phyloP scores from a whole-genome alignment of 2,329 filamentous ascomycete species.

The Thermothelomyces thermophilus region DNA sequence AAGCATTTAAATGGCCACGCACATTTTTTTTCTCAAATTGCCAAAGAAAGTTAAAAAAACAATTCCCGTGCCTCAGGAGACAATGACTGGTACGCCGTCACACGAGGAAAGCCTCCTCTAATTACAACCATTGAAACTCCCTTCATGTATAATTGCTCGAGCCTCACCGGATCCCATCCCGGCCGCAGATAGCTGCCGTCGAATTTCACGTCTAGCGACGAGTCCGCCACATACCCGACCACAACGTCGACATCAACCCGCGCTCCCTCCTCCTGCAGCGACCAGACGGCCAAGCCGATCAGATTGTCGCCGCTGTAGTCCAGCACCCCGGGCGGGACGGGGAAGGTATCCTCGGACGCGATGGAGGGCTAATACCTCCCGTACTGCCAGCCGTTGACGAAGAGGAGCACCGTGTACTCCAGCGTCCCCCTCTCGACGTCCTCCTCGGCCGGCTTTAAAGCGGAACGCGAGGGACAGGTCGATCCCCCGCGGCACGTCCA shows the following conservation, averaged over 20 bases:
- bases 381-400: constrained; percentile 11
- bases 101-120: too few species aligned
- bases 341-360: constrained; percentile 1
- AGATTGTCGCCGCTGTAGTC: constrained; percentile 1
- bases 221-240: constrained; percentile 2
- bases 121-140: too few species aligned
- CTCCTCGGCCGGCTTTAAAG: not conserved
- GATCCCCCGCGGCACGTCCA: not conserved
- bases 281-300: constrained; percentile 4
- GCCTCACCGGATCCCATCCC: not conserved
- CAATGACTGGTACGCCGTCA: too few species aligned
- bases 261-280: not conserved
- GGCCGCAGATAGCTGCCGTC: constrained; percentile 7
- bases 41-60: too few species aligned
- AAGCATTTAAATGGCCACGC: not conserved
- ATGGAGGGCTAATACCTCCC: constrained; percentile 7
- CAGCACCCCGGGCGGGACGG: constrained; percentile 4
- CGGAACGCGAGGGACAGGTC: constrained; percentile 2
- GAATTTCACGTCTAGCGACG: constrained; percentile 3
- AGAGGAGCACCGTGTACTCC: constrained; percentile 3
- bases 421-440: not conserved
- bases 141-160: constrained; percentile 3
- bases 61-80: too few species aligned
- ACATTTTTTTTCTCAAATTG: too few species aligned
- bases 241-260: constrained; percentile 5